Percentiles rank a stretch among this genome's conserved stretches.
phyloP scores from a whole-genome alignment of 352 stramenopile species.

The Globisporangium viniferum region DNA sequence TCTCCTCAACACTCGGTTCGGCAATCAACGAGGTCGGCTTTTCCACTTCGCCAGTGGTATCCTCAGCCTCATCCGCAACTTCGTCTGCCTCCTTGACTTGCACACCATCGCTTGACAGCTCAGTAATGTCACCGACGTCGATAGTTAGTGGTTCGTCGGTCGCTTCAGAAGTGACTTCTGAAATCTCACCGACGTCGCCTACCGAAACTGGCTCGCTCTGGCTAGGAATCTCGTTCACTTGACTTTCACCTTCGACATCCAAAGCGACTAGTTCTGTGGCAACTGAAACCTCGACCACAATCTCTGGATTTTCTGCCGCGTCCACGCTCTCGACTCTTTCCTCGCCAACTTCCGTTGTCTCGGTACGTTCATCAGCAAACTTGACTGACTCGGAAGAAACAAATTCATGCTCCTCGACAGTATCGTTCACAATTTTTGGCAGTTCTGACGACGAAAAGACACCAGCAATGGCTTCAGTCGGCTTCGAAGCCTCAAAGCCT shows the following conservation, averaged over 20 bases:
- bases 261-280: background rate
- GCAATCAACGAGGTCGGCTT: background rate
- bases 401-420: background rate
- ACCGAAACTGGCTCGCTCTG: background rate
- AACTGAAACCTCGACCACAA: slow-evolving; percentile 1
- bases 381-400: background rate
- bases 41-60: background rate
- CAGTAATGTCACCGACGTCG: background rate
- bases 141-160: background rate
- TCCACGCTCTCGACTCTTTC: background rate
- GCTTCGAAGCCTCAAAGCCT: slow-evolving; percentile 6
- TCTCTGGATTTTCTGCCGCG: background rate
- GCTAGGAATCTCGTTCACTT: background rate
- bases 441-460: background rate
- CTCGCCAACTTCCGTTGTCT: background rate
- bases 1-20: background rate
- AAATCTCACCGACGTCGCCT: background rate
- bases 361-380: background rate
- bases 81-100: background rate
- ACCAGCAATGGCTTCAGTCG: background rate
- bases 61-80: background rate
- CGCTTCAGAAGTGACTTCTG: background rate
- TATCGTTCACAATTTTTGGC: background rate
- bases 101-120: background rate
- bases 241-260: background rate